These are phyloP conservation scores for Chlorophyllum brunneum DNA, from an alignment of 768 basidiomycete species.

Conservation along the genomic window DNA sequence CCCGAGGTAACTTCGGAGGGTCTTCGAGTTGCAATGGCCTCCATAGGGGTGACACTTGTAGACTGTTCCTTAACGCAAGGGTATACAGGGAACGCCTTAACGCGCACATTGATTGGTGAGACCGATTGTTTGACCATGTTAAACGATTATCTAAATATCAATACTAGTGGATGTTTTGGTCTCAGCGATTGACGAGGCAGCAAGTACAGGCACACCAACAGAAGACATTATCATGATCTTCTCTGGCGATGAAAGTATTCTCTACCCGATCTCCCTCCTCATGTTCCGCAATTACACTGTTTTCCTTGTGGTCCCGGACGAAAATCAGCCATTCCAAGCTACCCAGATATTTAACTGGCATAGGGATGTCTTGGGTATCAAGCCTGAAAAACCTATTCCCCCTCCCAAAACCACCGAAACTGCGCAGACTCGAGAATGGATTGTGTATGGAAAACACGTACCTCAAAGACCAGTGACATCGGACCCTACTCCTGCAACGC, in stretches of 20 bases:
- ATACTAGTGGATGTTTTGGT: slow-evolving; percentile 6
- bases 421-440: neutral
- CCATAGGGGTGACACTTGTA: slow-evolving; percentile 4
- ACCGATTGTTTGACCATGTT: no score
- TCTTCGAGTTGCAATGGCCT: neutral
- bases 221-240: slow-evolving; percentile 7
- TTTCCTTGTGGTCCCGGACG: slow-evolving; percentile 5
- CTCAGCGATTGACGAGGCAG: slow-evolving; percentile 2
- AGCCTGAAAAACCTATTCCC: neutral
- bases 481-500: neutral
- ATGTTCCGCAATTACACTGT: slow-evolving; percentile 11
- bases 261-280: slow-evolving; percentile 10
- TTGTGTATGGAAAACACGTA: neutral
- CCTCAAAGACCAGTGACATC: neutral
- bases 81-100: neutral
- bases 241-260: slow-evolving; percentile 2
- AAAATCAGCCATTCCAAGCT: slow-evolving; percentile 1
- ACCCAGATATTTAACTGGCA: slow-evolving; percentile 9
- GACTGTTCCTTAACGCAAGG: slow-evolving; percentile 3
- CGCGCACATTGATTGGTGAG: neutral
- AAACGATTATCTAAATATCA: neutral
- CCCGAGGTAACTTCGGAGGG: neutral
- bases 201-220: neutral
- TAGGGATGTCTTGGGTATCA: neutral
- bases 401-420: neutral